These are phyloP conservation scores for Aureobasidium namibiae DNA, from an alignment of 2,329 filamentous ascomycete genomes.

Conservation along the genomic window DNA sequence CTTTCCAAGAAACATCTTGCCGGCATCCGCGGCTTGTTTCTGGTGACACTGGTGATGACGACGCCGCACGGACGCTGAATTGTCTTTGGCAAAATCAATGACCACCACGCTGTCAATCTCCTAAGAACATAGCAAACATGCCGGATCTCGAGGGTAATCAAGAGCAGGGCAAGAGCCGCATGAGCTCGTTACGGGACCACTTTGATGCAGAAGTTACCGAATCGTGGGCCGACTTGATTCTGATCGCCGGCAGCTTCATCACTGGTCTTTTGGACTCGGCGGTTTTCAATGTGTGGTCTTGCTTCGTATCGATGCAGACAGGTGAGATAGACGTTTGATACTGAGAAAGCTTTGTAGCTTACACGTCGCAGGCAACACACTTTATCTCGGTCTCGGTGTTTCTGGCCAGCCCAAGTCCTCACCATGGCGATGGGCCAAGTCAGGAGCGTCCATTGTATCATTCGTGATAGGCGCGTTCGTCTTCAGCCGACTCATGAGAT, in stretches of 20 bases:
- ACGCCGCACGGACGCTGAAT: background rate
- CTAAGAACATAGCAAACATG: background rate
- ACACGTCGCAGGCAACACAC: conserved; percentile 52
- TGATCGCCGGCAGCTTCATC: conserved; percentile 66
- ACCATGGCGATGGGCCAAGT: conserved; percentile 60
- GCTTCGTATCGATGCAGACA: conserved; percentile 79
- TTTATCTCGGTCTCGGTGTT: conserved; percentile 71
- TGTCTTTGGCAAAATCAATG: background rate
- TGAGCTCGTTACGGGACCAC: conserved; percentile 19
- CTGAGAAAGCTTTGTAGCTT: background rate
- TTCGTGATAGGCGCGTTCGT: conserved; percentile 67
- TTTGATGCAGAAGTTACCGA: conserved; percentile 47
- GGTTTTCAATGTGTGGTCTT: conserved; percentile 67
- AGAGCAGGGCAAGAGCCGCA: background rate
- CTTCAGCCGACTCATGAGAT: conserved; percentile 61
- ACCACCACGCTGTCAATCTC: background rate
- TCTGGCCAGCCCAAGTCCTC: conserved; percentile 43
- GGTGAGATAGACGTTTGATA: conserved; percentile 37
- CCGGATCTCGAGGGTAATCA: background rate
- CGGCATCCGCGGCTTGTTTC: background rate
- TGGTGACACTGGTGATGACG: background rate
- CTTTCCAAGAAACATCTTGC: background rate
- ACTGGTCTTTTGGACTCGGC: conserved; percentile 72
- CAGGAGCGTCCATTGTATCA: conserved; percentile 57
- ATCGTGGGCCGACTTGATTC: conserved; percentile 57